Evolutionary conservation across 192 early-diverging fungal species (phyloP).

Genomic region (Kickxella alabastrina): DNA sequence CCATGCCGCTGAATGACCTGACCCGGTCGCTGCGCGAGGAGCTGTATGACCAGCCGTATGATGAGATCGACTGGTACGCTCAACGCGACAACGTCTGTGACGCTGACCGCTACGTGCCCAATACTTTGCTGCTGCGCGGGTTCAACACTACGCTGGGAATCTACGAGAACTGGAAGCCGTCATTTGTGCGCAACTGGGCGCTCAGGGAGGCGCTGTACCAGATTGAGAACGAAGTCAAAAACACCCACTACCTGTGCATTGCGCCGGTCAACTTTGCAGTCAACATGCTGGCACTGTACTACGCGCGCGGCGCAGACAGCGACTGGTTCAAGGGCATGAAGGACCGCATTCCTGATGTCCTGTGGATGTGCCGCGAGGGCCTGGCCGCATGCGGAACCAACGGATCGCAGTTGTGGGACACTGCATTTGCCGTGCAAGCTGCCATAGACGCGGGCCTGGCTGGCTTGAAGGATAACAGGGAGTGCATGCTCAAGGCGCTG

Average conservation of each 20-base stretch:
- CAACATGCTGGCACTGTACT: slow-evolving; percentile 84
- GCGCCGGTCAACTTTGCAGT: slow-evolving; percentile 93
- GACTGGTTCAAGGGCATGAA: slow-evolving; percentile 71
- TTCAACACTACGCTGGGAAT: slow-evolving; percentile 66
- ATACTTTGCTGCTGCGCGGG: slow-evolving; percentile 70
- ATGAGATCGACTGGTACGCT: slow-evolving; percentile 73
- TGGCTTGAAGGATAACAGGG: slow-evolving; percentile 62
- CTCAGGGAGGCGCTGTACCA: slow-evolving; percentile 73
- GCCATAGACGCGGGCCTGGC: slow-evolving; percentile 75
- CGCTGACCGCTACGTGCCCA: slow-evolving; percentile 82
- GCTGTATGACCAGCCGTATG: slow-evolving; percentile 84
- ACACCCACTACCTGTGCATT: slow-evolving; percentile 84
- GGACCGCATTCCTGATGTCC: slow-evolving; percentile 71
- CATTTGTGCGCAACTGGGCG: slow-evolving; percentile 61
- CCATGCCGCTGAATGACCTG: slow-evolving; percentile 61
- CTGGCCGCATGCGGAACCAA: slow-evolving; percentile 97
- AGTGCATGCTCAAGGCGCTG: slow-evolving; percentile 63
- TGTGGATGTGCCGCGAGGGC: slow-evolving; percentile 89
- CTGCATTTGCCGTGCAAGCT: slow-evolving; percentile 83
- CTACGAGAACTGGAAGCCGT: slow-evolving; percentile 68
- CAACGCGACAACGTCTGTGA: slow-evolving; percentile 79
- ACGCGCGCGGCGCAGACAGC: slow-evolving; percentile 84
- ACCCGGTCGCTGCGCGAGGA: slow-evolving; percentile 79
- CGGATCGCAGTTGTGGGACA: slow-evolving; percentile 97
- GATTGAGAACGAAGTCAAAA: slow-evolving; percentile 83